A percentile compares a stretch with the other conserved stretches of the same genome.
Conservation (phyloP, 2,329 filamentous ascomycete genomes). For the Ophiocordyceps australis region DNA sequence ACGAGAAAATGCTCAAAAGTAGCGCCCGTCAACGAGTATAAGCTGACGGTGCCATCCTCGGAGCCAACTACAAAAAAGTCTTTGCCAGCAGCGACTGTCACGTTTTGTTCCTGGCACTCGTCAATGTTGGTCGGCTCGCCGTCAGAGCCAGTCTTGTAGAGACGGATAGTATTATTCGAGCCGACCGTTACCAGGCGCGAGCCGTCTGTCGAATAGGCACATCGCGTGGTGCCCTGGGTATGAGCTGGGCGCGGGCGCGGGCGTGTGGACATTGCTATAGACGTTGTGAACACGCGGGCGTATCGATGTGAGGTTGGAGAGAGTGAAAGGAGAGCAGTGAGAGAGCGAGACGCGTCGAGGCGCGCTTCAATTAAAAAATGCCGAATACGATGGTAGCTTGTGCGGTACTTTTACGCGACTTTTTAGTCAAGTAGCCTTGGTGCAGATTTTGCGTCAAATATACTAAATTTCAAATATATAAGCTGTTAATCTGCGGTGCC, state of each 20-base stretch:
- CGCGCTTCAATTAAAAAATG: constrained; percentile 6
- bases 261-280: no score
- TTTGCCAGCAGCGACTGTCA: constrained; percentile 57
- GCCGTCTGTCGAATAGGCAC: constrained; percentile 81
- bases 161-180: constrained; percentile 80
- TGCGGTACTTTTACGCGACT: no score
- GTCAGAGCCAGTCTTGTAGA: constrained; percentile 82
- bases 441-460: no score
- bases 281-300: no score
- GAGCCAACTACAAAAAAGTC: constrained; percentile 77
- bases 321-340: no score
- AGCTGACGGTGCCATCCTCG: constrained; percentile 90
- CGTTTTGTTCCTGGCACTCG: constrained; percentile 74
- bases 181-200: constrained; percentile 77
- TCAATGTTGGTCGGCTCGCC: constrained; percentile 88
- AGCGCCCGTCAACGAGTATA: constrained; percentile 65
- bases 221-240: constrained; percentile 70
- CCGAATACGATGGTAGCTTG: no score
- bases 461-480: no score
- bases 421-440: no score
- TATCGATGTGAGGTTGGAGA: no score
- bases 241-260: constrained; percentile 53
- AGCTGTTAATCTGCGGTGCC: no score
- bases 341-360: constrained; percentile 17
- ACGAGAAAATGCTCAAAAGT: constrained; percentile 67